Evolutionary conservation across 1,284 basidiomycete species (phyloP), one percentile per base, ranked within the genome.

Genomic region (Rhodotorula sp.): DNA sequence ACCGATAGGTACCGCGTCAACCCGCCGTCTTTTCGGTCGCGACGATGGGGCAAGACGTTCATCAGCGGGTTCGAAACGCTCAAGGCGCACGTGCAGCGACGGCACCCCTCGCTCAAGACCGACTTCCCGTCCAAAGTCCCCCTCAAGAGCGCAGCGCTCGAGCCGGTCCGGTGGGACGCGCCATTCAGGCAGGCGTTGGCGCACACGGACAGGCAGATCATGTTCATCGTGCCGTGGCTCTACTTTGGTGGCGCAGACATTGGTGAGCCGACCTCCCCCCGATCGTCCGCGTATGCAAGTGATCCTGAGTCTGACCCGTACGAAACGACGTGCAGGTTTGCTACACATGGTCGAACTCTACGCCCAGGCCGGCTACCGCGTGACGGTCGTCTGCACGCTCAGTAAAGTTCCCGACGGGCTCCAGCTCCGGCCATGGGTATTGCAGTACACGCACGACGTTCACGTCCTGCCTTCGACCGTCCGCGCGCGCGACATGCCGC

Each of bases 391-490:
- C 50, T 71, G 69, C 60, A 77, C 76, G 18, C 76, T 77, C 28
- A 72, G 52, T 60, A 62, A 71, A 21, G 47, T 60, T 12, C 76
- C 73, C 26, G 71, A 72, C 19, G 71, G 76, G 5, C 54, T 77
- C 48, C 71, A 73, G 50, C 71, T 77, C 26, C 67, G 70, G 5
- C 76, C 76, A 2, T 56, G 69, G 34, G 60, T 70, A 28, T 70
- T 77, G 52, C 67, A 77, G 55, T 77, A 50, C 71, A 77, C 76
- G 19, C 76, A 77, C 61, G 76, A 77, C 68, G 64, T 75, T 0
- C 73, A 75, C 63, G 60, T 75, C 43, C 48, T 76, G 5, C 75
- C 75, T 15, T 59, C 66, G 2, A 75, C 73, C 65, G 69, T 76
- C 5, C 73, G 73, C 21, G 56, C 62, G 3, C 54, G 61, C 66